A percentile compares a stretch with the other conserved stretches of the same genome.
phyloP scores from a whole-genome alignment of 331 rosid species.

The Ulmus americana region DNA sequence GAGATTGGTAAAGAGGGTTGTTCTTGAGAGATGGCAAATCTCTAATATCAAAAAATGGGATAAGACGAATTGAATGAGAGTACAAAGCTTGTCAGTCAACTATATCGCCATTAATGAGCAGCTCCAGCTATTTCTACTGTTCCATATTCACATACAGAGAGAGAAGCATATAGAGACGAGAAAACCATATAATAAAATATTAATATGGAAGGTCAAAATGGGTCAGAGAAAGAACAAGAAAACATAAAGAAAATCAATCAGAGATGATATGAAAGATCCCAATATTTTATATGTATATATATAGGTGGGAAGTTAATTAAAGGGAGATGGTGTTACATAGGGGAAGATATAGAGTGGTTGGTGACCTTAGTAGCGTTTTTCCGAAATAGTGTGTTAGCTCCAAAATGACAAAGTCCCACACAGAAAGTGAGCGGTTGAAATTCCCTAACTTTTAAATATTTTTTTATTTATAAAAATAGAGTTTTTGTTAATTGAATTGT shows the following conservation, averaged over 20 bases:
- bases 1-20: constrained; percentile 5
- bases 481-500: constrained; percentile 15
- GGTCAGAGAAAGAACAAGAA: constrained; percentile 19
- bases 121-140: constrained; percentile 10
- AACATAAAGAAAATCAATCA: constrained; percentile 15
- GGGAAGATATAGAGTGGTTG: constrained; percentile 48
- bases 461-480: constrained; percentile 2
- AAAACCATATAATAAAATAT: not conserved
- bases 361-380: constrained; percentile 33
- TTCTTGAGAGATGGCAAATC: not conserved
- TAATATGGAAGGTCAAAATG: constrained; percentile 27
- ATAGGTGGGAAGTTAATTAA: constrained; percentile 16
- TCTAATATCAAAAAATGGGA: not conserved
- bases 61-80: constrained; percentile 21
- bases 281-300: not conserved
- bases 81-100: constrained; percentile 28
- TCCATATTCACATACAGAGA: not conserved
- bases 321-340: constrained; percentile 31
- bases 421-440: constrained; percentile 49
- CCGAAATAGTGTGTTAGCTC: constrained; percentile 44
- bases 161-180: not conserved
- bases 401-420: constrained; percentile 20
- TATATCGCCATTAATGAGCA: constrained; percentile 27
- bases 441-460: constrained; percentile 20
- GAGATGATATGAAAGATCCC: constrained; percentile 3